phyloP scores from a whole-genome alignment of 1,284 basidiomycete species.

The Ustilago tritici region DNA sequence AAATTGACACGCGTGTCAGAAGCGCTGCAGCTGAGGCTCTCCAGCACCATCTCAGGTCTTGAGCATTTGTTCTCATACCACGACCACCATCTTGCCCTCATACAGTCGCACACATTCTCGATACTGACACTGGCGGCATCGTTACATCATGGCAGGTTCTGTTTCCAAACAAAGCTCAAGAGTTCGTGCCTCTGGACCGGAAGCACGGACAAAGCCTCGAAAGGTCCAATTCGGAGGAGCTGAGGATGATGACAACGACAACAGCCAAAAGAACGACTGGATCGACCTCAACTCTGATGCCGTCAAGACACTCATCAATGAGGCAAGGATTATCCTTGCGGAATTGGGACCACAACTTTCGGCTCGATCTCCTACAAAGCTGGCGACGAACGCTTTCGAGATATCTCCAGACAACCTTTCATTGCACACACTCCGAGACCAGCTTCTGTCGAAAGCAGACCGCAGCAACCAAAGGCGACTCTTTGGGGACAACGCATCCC shows the following conservation, averaged over 20 bases:
- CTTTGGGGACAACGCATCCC: constrained; percentile 41
- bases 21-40: constrained; percentile 3
- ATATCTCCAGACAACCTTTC: constrained; percentile 52
- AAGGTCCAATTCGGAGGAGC: constrained; percentile 39
- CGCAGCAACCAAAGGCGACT: constrained; percentile 40
- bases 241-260: constrained; percentile 14
- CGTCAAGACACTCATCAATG: constrained; percentile 30
- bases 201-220: constrained; percentile 20
- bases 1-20: constrained; percentile 7
- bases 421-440: constrained; percentile 47
- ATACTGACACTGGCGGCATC: not conserved
- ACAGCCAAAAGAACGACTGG: not conserved
- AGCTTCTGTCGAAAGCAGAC: constrained; percentile 48
- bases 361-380: constrained; percentile 40
- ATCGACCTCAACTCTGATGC: constrained; percentile 33
- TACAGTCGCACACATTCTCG: not conserved
- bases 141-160: constrained; percentile 17
- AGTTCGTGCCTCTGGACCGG: constrained; percentile 18
- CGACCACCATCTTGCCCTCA: not conserved
- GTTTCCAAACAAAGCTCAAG: constrained; percentile 26
- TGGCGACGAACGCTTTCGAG: constrained; percentile 46
- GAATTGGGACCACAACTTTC: constrained; percentile 46
- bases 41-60: not conserved
- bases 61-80: not conserved
- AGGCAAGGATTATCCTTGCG: constrained; percentile 31